phyloP scores from a whole-genome alignment of 139 green algal genomes.

The Tetradesmus obliquus region DNA sequence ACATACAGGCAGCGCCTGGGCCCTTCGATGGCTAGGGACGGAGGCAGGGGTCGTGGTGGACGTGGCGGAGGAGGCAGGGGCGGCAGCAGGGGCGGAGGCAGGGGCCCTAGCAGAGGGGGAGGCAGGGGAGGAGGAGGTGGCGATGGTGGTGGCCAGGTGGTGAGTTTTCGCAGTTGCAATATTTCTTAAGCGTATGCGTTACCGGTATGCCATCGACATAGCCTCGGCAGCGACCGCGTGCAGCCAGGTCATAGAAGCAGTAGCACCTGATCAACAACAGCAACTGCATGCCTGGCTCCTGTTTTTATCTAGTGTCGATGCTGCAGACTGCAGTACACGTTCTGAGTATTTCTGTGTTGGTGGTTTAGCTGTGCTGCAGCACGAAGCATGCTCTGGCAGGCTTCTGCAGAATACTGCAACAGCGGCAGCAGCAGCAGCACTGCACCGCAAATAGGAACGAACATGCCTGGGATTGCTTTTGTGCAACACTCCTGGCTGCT shows the following conservation, averaged over 20 bases:
- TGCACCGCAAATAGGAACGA: background rate
- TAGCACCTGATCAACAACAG: background rate
- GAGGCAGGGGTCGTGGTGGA: background rate
- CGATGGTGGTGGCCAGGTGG: conserved; percentile 23
- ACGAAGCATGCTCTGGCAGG: background rate
- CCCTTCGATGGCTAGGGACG: background rate
- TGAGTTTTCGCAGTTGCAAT: background rate
- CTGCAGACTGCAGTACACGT: background rate
- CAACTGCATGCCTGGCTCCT: background rate
- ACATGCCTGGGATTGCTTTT: background rate
- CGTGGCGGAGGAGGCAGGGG: background rate
- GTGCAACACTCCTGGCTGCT: conserved; percentile 7
- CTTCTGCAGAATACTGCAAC: background rate
- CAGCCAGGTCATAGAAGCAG: background rate
- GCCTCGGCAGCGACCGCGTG: background rate
- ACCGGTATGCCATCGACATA: background rate
- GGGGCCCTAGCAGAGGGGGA: conserved; percentile 5
- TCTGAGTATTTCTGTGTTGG: background rate
- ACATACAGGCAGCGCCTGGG: background rate
- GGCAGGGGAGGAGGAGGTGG: conserved; percentile 8
- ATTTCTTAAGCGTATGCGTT: background rate
- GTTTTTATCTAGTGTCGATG: background rate
- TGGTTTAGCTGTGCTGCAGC: background rate
- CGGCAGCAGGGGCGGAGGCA: background rate
- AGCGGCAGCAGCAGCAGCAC: background rate